Base-by-base conservation (phyloP, 768 basidiomycete species). In the Suillus bovinus region DNA sequence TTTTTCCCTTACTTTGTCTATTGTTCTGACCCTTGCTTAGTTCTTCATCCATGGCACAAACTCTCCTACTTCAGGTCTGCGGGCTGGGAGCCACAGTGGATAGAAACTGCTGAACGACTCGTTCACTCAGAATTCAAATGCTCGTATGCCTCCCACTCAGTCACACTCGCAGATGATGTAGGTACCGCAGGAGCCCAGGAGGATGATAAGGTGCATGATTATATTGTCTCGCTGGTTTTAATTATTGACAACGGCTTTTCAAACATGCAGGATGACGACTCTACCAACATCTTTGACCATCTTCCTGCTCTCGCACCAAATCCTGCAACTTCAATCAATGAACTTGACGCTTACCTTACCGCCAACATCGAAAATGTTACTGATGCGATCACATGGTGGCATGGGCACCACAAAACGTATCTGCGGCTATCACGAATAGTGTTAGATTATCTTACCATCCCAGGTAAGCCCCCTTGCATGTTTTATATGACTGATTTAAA, bases 31-130 rank as follows among this genome's bases (percentile, higher is more conserved):
- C 22, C 27, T 34, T 41, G 6, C 22, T 52, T 56, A 76, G 73
- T 75, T 13, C 67, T 75, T 17, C 72, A 76, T 55, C 71, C 70
- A 17, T 39, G 60, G 7, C 67, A 70, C 64, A 76, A 75, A 49
- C 65, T 72, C 1, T 27, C 63, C 7, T 75, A 75, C 56, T 75
- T 76, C 61, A 63, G 65, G 44, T 63, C 59, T 10, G 69, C 69
- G 0, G 52, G 58, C 14, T 75, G 72, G 72, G 63, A 68, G 17
- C 60, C 59, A 0, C 63, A 62, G 4, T 76, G 74, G 75, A 72
- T 70, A 22, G 29, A 65, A 3, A 66, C 67, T 8, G 72, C 77
- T 0, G 47, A 67, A 41, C 54, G 64, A 8, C 63, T 77, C 14
- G 62, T 72, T 8, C 20, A 39, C 0, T 61, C 68, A 2, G 69